Percentiles rank a stretch among this genome's conserved stretches.
phyloP scores from a whole-genome alignment of 2,329 filamentous ascomycete genomes.

The Blastomyces percursus region DNA sequence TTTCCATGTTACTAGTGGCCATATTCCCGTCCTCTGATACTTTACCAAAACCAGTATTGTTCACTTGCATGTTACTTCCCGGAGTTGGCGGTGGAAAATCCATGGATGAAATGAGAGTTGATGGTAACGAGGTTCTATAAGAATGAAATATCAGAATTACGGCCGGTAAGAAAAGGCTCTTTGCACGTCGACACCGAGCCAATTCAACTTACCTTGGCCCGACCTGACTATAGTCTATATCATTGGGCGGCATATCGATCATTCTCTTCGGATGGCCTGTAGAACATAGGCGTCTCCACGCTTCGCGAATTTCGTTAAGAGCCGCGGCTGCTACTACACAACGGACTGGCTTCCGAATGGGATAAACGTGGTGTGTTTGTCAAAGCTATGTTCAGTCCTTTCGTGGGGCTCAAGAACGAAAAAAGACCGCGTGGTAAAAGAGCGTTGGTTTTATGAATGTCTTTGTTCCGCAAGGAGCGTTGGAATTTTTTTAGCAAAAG shows the following conservation, averaged over 20 bases:
- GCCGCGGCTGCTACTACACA: not conserved
- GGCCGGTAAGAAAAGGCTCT: not conserved
- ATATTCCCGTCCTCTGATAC: not conserved
- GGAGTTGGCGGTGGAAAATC: not conserved
- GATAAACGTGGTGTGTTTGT: not conserved
- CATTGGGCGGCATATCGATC: not conserved
- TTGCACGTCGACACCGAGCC: not conserved
- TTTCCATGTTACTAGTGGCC: not conserved
- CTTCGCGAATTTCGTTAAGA: not conserved
- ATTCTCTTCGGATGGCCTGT: not conserved
- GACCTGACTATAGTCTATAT: not conserved
- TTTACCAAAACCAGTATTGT: not conserved
- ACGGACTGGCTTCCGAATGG: not conserved
- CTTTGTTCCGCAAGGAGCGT: not conserved
- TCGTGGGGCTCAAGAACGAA: not conserved
- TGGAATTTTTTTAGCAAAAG: not conserved
- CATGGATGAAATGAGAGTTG: slow-evolving; percentile 2
- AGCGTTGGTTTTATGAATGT: not conserved
- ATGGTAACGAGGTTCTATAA: slow-evolving; percentile 1
- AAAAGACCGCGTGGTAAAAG: not conserved
- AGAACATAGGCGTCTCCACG: not conserved
- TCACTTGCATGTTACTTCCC: not conserved
- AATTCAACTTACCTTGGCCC: slow-evolving; percentile 1
- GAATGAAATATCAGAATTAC: slow-evolving; percentile 1
- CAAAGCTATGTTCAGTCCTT: not conserved